Evolutionary conservation across 345 rosid species (phyloP).

Genomic region (Camelina neglecta): DNA sequence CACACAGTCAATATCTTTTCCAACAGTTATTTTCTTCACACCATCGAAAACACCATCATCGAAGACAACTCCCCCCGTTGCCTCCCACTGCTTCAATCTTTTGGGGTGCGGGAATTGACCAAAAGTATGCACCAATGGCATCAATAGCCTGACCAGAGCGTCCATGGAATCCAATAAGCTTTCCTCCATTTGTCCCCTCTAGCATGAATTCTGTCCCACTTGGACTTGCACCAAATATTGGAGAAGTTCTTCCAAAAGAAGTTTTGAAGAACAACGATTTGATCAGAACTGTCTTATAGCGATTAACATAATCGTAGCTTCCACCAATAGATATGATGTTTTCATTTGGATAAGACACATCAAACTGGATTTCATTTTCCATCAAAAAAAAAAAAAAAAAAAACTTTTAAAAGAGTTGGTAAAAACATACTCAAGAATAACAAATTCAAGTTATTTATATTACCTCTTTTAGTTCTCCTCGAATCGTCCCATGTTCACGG

Average conservation of each 20-base stretch:
- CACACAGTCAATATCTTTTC: background rate
- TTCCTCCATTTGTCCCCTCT: background rate
- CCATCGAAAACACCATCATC: constrained; percentile 31
- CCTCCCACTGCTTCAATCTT: background rate
- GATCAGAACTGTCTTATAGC: too few relatives aligned
- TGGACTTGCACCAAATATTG: background rate
- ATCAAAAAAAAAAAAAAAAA: too few relatives aligned
- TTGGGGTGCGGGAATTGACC: too few relatives aligned
- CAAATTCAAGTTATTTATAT: background rate
- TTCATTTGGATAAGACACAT: too few relatives aligned
- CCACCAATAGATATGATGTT: too few relatives aligned
- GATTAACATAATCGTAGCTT: too few relatives aligned
- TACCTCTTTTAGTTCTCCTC: background rate
- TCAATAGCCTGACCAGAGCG: constrained; percentile 25
- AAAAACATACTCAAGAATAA: background rate
- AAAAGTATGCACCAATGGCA: constrained; percentile 35
- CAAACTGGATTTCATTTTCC: constrained; percentile 18
- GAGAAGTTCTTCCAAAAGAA: constrained; percentile 28
- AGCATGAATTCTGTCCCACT: constrained; percentile 17
- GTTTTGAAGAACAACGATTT: too few relatives aligned
- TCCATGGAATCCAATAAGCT: constrained; percentile 38
- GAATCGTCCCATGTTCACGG: too few relatives aligned
- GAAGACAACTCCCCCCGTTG: background rate
- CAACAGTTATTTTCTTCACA: constrained; percentile 1
- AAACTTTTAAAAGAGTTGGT: background rate